Evolutionary conservation across 2,329 filamentous ascomycete species (phyloP).

Genomic region (Microcyclospora pomicola): DNA sequence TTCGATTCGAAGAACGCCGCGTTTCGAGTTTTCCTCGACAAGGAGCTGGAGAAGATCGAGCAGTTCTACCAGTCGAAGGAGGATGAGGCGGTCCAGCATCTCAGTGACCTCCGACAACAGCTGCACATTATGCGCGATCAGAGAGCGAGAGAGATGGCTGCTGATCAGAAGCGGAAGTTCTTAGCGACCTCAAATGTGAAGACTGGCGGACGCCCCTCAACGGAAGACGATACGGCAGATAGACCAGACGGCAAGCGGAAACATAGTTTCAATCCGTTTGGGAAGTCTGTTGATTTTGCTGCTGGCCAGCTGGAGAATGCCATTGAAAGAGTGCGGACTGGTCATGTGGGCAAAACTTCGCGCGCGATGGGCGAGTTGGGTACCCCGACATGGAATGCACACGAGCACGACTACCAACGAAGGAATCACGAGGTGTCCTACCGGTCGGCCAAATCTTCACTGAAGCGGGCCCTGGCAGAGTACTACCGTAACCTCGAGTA

Average conservation of each 20-base stretch:
- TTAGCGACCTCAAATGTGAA: too few species aligned
- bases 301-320: conserved; percentile 3
- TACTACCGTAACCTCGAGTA: conserved; percentile 86
- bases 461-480: conserved; percentile 83
- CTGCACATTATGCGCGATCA: conserved; percentile 86
- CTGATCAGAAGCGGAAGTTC: conserved; percentile 2
- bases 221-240: neutral
- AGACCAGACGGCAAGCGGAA: neutral
- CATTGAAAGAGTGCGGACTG: conserved; percentile 23
- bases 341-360: conserved; percentile 42
- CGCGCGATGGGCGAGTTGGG: conserved; percentile 28
- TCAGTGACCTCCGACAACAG: conserved; percentile 62
- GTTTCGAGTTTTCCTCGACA: conserved; percentile 74
- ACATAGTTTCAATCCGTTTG: neutral
- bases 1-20: conserved; percentile 64
- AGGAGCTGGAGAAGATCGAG: conserved; percentile 82
- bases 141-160: conserved; percentile 56
- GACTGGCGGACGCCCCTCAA: neutral
- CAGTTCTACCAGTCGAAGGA: conserved; percentile 81
- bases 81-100: conserved; percentile 60
- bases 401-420: conserved; percentile 8
- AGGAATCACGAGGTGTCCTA: conserved; percentile 54
- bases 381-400: conserved; percentile 23
- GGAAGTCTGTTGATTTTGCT: neutral
- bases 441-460: conserved; percentile 73